phyloP scores from a whole-genome alignment of 2,329 filamentous ascomycete genomes.

The Phyllachora maydis region DNA sequence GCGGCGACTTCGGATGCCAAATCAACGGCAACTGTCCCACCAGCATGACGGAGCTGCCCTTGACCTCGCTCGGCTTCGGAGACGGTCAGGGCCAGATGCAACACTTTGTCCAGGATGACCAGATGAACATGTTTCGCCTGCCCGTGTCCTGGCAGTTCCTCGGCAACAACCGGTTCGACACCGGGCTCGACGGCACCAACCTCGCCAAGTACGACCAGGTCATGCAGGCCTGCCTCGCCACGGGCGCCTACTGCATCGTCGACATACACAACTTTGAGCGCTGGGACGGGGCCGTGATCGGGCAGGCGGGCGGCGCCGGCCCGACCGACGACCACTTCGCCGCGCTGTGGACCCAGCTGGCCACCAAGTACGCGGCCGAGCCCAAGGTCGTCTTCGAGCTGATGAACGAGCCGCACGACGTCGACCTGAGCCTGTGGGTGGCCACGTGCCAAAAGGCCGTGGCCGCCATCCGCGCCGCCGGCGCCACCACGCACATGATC shows the following conservation, averaged over 20 bases:
- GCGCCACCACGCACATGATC: conserved; percentile 42
- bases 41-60: conserved; percentile 13
- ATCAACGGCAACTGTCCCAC: conserved; percentile 20
- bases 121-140: conserved; percentile 30
- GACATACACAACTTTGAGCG: conserved; percentile 35
- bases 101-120: conserved; percentile 28
- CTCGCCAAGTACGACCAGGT: conserved; percentile 30
- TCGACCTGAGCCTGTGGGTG: conserved; percentile 35
- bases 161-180: conserved; percentile 27
- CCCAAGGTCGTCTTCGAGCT: conserved; percentile 38
- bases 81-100: conserved; percentile 29
- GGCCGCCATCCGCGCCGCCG: conserved; percentile 40
- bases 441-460: conserved; percentile 39
- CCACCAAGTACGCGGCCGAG: conserved; percentile 32
- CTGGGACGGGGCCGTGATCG: conserved; percentile 40
- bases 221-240: conserved; percentile 31
- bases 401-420: conserved; percentile 50
- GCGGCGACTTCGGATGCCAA: conserved; percentile 25
- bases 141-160: conserved; percentile 39
- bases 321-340: conserved; percentile 40
- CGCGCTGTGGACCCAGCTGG: conserved; percentile 34
- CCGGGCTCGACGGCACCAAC: conserved; percentile 23
- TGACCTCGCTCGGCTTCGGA: conserved; percentile 11
- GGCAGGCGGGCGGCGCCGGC: conserved; percentile 45
- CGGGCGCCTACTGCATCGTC: conserved; percentile 36